Percentiles rank a stretch among this genome's conserved stretches.
phyloP scores from a whole-genome alignment of 768 basidiomycete species.

The Termitomyces sp. region DNA sequence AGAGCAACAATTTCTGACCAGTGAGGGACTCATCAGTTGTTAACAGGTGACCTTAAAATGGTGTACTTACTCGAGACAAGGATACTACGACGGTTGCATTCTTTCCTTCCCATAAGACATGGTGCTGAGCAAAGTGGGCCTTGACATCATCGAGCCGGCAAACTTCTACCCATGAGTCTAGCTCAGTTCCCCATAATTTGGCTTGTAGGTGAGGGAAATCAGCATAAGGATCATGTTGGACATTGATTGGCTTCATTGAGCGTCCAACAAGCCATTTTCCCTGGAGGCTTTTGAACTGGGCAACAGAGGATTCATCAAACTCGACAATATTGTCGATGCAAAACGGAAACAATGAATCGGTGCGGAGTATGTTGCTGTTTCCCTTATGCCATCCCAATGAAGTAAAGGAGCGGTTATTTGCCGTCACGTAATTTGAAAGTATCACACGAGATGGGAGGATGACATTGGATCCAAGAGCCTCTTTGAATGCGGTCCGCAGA shows the following conservation, averaged over 20 bases:
- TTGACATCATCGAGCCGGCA: no score
- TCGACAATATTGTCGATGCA: background rate
- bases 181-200: no score
- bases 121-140: no score
- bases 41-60: no score
- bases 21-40: no score
- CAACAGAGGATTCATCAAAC: background rate
- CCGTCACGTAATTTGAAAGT: background rate
- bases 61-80: no score
- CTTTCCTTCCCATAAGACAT: no score
- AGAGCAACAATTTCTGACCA: no score
- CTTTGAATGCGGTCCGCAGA: background rate
- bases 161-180: no score
- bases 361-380: background rate
- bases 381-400: background rate
- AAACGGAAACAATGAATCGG: background rate
- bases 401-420: no score
- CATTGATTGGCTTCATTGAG: background rate
- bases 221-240: background rate
- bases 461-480: background rate
- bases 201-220: no score
- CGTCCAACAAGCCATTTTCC: background rate
- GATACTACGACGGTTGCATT: no score
- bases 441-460: background rate
- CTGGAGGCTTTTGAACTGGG: background rate